Conservation (phyloP, 495 filamentous ascomycete genomes). For the Aspergillus conjunctus region DNA sequence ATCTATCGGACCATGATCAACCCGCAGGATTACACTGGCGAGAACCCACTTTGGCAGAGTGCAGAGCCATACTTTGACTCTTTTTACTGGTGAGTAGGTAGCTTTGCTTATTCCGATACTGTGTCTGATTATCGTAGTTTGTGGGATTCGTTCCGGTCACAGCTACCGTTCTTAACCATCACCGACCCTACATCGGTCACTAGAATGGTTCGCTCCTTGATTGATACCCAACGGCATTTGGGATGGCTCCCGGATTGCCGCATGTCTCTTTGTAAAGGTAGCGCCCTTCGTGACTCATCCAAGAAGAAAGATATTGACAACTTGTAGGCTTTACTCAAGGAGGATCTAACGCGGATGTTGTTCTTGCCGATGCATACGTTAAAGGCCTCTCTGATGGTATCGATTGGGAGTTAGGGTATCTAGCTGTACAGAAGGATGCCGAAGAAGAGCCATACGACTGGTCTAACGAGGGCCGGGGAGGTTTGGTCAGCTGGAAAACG, state of each 20-base stretch:
- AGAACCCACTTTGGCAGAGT: conserved; percentile 71
- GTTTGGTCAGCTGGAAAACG: conserved; percentile 68
- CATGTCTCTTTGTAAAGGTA: conserved; percentile 72
- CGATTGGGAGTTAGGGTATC: conserved; percentile 69
- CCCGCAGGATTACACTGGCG: conserved; percentile 73
- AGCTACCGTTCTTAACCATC: conserved; percentile 66
- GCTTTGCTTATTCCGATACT: not conserved
- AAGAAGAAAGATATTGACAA: not conserved
- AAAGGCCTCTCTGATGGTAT: conserved; percentile 65
- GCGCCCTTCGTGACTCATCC: not conserved
- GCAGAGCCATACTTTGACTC: conserved; percentile 64
- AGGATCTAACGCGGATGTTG: conserved; percentile 73
- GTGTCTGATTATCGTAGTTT: conserved; percentile 34
- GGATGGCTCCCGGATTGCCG: conserved; percentile 69
- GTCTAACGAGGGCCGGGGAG: conserved; percentile 73
- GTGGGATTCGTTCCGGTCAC: conserved; percentile 67
- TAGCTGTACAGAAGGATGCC: conserved; percentile 68
- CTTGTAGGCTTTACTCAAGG: conserved; percentile 60
- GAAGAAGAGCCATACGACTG: conserved; percentile 69
- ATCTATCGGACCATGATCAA: conserved; percentile 63
- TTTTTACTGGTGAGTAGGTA: conserved; percentile 52
- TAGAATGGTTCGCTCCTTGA: conserved; percentile 67
- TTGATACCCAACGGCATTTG: conserved; percentile 71
- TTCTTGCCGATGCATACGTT: conserved; percentile 74
- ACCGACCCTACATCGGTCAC: conserved; percentile 62